Percentiles rank a stretch among this genome's conserved stretches.
These are phyloP conservation scores for Picea sitchensis DNA, from an alignment of 75 land plant genomes.

Conservation along the genomic window DNA sequence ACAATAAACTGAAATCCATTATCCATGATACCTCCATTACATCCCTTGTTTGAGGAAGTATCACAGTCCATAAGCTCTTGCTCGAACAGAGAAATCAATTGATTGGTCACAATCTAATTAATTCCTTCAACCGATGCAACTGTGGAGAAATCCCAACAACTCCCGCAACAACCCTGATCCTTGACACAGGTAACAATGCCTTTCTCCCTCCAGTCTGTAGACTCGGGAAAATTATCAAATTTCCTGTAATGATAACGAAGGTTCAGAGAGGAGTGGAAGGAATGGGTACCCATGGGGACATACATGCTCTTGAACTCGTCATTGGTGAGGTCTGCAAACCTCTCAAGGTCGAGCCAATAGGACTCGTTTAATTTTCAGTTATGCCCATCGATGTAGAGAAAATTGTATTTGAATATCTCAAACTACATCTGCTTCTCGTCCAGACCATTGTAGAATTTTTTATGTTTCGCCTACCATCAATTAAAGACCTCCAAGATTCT, in stretches of 20 bases:
- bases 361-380: constrained; percentile 27
- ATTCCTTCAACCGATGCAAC: constrained; percentile 73
- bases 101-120: constrained; percentile 52
- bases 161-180: constrained; percentile 77
- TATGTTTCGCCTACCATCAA: constrained; percentile 38
- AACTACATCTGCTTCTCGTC: constrained; percentile 16
- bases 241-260: neutral
- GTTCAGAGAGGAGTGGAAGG: neutral
- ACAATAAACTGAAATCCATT: too few relatives aligned
- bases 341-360: constrained; percentile 55
- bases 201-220: constrained; percentile 68
- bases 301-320: too few relatives aligned
- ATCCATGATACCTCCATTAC: too few relatives aligned
- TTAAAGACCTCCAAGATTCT: constrained; percentile 18
- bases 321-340: constrained; percentile 29
- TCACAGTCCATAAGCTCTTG: constrained; percentile 85
- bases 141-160: constrained; percentile 81
- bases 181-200: constrained; percentile 64
- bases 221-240: constrained; percentile 38
- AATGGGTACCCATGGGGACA: constrained; percentile 20
- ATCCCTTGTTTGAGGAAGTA: neutral
- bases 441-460: constrained; percentile 27
- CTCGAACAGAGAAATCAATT: constrained; percentile 56
- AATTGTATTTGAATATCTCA: constrained; percentile 54
- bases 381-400: constrained; percentile 39